Evolutionary conservation across 208 protist genomes (phyloP).

Genomic region (Leishmania amazonensis): DNA sequence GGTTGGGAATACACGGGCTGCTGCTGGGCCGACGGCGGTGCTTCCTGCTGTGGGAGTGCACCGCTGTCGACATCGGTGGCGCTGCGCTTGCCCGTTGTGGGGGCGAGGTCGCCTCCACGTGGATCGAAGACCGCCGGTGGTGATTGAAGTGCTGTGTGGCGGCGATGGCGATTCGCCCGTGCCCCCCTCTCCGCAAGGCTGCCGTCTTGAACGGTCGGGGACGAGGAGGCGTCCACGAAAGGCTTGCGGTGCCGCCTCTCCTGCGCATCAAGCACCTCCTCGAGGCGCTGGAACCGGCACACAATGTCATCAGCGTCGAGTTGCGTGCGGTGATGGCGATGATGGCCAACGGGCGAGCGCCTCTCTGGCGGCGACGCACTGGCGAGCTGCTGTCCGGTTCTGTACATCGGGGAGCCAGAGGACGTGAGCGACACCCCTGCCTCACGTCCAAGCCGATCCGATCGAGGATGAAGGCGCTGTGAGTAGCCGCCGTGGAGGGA

Average conservation of each 20-base stretch:
- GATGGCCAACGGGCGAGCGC: neutral
- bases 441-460: neutral
- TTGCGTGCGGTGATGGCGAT: constrained; percentile 2
- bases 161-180: neutral
- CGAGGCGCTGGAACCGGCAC: constrained; percentile 33
- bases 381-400: neutral
- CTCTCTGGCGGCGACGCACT: neutral
- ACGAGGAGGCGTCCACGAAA: neutral
- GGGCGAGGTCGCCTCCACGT: neutral
- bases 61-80: neutral
- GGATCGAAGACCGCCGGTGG: neutral
- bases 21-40: neutral
- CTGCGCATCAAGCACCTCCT: constrained; percentile 29
- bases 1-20: neutral
- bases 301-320: constrained; percentile 37
- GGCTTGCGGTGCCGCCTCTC: constrained; percentile 17
- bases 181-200: neutral
- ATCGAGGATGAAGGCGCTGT: constrained; percentile 1
- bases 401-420: constrained; percentile 9
- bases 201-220: neutral
- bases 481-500: constrained; percentile 3
- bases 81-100: neutral
- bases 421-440: constrained; percentile 12
- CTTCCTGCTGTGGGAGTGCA: neutral
- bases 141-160: neutral